Percentiles rank a stretch among this genome's conserved stretches.
phyloP scores from a whole-genome alignment of 345 rosid species.

The Citrus sp. region DNA sequence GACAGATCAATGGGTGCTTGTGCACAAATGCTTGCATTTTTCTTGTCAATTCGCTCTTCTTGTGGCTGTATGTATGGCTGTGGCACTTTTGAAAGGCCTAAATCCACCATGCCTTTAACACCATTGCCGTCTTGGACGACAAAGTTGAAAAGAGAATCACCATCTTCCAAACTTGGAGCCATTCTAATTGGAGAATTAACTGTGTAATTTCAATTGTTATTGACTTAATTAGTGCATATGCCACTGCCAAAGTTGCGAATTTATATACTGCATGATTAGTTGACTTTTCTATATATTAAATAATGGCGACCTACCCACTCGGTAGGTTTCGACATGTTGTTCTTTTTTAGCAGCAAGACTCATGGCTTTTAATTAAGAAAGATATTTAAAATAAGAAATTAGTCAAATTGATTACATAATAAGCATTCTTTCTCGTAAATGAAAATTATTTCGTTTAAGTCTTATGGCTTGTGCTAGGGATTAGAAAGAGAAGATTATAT shows the following conservation, averaged over 20 bases:
- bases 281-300: background rate
- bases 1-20: conserved; percentile 44
- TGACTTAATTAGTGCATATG: background rate
- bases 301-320: background rate
- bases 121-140: conserved; percentile 51
- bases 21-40: conserved; percentile 6
- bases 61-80: conserved; percentile 26
- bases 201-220: conserved; percentile 29
- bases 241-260: background rate
- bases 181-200: conserved; percentile 7
- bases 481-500: too few relatives aligned
- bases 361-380: background rate
- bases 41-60: conserved; percentile 41
- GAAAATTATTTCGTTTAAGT: too few relatives aligned
- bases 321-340: background rate
- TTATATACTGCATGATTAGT: background rate
- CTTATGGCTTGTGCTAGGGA: too few relatives aligned
- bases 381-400: background rate
- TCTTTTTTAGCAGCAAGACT: background rate
- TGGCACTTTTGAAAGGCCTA: conserved; percentile 43
- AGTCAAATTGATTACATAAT: too few relatives aligned
- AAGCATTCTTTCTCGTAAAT: too few relatives aligned
- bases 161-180: background rate
- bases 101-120: conserved; percentile 53
- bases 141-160: conserved; percentile 37